Evolutionary conservation across 345 rosid species (phyloP).

Genomic region (Aquilaria malaccensis): DNA sequence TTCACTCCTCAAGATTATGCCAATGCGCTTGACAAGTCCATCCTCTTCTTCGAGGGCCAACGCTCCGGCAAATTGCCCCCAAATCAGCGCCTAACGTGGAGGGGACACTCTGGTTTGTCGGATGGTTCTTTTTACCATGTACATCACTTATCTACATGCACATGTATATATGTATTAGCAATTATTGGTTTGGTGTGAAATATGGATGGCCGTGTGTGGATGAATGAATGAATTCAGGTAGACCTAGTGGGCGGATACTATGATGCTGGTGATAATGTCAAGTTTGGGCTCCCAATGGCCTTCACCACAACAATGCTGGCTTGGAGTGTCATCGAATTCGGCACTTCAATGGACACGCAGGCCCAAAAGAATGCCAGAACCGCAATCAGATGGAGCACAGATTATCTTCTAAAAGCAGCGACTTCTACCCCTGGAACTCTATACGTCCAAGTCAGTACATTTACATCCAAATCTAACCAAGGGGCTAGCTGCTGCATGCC

Average conservation of each 20-base stretch:
- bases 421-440: slow-evolving; percentile 45
- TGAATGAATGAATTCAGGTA: slow-evolving; percentile 32
- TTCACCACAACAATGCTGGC: slow-evolving; percentile 63
- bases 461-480: neutral
- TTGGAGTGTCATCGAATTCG: slow-evolving; percentile 78
- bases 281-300: slow-evolving; percentile 78
- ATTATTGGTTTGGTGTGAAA: too few species aligned
- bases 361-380: slow-evolving; percentile 32
- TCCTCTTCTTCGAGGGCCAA: slow-evolving; percentile 76
- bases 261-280: slow-evolving; percentile 79
- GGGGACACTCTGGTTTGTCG: slow-evolving; percentile 53
- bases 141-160: neutral
- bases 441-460: slow-evolving; percentile 51
- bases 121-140: slow-evolving; percentile 58
- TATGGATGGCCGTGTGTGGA: neutral
- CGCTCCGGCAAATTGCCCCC: slow-evolving; percentile 59
- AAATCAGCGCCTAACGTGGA: slow-evolving; percentile 44
- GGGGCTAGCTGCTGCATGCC: too few species aligned
- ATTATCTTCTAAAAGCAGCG: slow-evolving; percentile 61
- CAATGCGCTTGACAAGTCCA: slow-evolving; percentile 51
- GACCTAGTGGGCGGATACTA: slow-evolving; percentile 72
- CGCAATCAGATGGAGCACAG: slow-evolving; percentile 67
- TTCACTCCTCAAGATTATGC: slow-evolving; percentile 51
- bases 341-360: slow-evolving; percentile 44
- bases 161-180: too few species aligned